Evolutionary conservation across 495 filamentous ascomycete species (phyloP), one percentile per base, ranked within the genome.

Genomic region (Annulohypoxylon nitens): DNA sequence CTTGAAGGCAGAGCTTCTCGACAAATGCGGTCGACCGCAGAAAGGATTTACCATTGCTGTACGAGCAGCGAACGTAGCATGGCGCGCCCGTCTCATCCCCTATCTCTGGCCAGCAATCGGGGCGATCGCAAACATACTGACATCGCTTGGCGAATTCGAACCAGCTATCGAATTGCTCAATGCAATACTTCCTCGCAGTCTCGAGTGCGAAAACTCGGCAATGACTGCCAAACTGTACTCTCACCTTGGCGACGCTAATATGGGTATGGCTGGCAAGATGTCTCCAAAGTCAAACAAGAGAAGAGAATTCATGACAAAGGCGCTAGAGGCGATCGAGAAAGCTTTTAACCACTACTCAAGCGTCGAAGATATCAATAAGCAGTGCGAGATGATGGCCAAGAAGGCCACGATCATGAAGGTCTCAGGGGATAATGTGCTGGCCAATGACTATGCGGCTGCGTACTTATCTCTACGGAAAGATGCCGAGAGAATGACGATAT

Each of bases 381-480:
- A 93, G 79, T 91, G 91, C 76, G 92, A 94, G 82, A 90, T 93
- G 88, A 88, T 97, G 83, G 92, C 92, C 1, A 95, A 95, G 82
- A 95, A 94, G 79, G 92, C 93, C 14, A 91, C 91, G 8, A 85
- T 97, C 45, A 92, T 93, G 87, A 90, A 90, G 78, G 82, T 92
- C 8, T 84, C 91, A 23, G 93, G 93, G 3, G 91, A 97, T 70
- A 80, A 86, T 60, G 87, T 86, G 16, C 78, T 92, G 72, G 89
- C 93, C 1, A 93, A 94, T 81, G 90, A 94, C 64, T 93, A 88
- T 79, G 92, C 92, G 4, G 87, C 90, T 10, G 88, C 87, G 71
- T 94, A 93, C 78, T 61, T 93, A 61, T 87, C 87, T 67, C 74
- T 93, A 64, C 86, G 84, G 64, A 87, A 65, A 67, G 79, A 83